A percentile compares a stretch with the other conserved stretches of the same genome.
These are phyloP conservation scores for Cucumis hystrix DNA, from an alignment of 306 rosid genomes.

Conservation along the genomic window DNA sequence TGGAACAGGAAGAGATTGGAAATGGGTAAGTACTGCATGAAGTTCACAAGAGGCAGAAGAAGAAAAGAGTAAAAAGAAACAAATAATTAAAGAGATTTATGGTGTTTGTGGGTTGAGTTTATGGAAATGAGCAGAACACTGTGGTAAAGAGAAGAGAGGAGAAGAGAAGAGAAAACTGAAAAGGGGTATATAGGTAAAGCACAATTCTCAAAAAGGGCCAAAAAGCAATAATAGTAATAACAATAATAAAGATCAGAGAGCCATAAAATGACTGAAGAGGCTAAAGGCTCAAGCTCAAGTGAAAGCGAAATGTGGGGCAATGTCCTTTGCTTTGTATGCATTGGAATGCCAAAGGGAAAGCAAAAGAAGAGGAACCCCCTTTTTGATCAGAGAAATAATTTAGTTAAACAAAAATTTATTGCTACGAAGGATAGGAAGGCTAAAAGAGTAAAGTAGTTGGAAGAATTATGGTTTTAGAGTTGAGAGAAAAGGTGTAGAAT, in stretches of 20 bases:
- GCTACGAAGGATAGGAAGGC: not conserved
- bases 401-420: not conserved
- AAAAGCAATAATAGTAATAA: conserved; percentile 43
- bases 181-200: conserved; percentile 17
- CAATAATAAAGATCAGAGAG: conserved; percentile 22
- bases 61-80: not conserved
- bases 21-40: conserved; percentile 15
- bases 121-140: conserved; percentile 20
- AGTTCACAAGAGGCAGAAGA: not conserved
- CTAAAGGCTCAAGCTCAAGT: not conserved
- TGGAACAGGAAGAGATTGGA: not conserved
- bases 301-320: conserved; percentile 44
- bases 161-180: not conserved
- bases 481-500: not conserved
- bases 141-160: conserved; percentile 26
- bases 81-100: not conserved
- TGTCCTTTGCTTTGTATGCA: conserved; percentile 15
- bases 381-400: conserved; percentile 3
- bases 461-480: conserved; percentile 6
- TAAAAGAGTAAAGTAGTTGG: conserved; percentile 19
- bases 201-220: conserved; percentile 39
- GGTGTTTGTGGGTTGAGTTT: not conserved
- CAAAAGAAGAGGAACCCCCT: not conserved
- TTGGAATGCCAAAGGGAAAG: conserved; percentile 9
- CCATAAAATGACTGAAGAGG: conserved; percentile 24